Percentiles rank a stretch among this genome's conserved stretches.
phyloP scores from a whole-genome alignment of 306 rosid genomes.

The Vicia sativa region DNA sequence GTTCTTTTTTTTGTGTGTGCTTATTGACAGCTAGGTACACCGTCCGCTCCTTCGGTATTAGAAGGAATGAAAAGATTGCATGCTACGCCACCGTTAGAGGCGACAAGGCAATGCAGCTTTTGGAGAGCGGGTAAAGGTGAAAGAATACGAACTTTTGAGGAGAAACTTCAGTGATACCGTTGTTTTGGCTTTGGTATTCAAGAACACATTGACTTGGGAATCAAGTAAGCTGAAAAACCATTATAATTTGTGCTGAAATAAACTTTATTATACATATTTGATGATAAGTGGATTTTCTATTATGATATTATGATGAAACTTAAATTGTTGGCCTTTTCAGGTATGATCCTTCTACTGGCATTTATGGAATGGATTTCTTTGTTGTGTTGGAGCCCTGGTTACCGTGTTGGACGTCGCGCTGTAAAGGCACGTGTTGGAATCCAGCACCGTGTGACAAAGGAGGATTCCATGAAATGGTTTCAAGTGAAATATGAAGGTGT shows the following conservation, averaged over 20 bases:
- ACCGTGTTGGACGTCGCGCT: constrained; percentile 7
- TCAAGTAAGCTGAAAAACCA: neutral
- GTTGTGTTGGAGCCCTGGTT: constrained; percentile 8
- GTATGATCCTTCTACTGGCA: constrained; percentile 12
- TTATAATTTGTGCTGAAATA: neutral
- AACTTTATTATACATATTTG: neutral
- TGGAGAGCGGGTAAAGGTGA: constrained; percentile 10
- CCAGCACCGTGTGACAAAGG: constrained; percentile 6
- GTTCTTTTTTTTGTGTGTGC: too few species aligned
- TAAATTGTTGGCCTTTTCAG: neutral
- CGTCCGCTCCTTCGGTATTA: constrained; percentile 7
- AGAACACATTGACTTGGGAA: constrained; percentile 14
- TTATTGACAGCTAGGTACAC: constrained; percentile 5
- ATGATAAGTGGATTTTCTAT: neutral
- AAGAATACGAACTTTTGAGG: constrained; percentile 12
- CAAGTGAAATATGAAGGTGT: constrained; percentile 14
- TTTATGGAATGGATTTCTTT: constrained; percentile 3
- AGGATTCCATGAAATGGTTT: constrained; percentile 7
- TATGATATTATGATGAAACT: too few species aligned
- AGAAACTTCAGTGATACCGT: constrained; percentile 7
- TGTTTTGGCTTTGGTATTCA: constrained; percentile 16
- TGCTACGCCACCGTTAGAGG: constrained; percentile 11
- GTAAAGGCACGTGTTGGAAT: constrained; percentile 10
- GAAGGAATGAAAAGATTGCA: constrained; percentile 12
- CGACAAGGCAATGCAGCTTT: constrained; percentile 20